A percentile compares a stretch with the other conserved stretches of the same genome.
Conservation (phyloP, 768 basidiomycete species). For the Cystobasidium onofrii region DNA sequence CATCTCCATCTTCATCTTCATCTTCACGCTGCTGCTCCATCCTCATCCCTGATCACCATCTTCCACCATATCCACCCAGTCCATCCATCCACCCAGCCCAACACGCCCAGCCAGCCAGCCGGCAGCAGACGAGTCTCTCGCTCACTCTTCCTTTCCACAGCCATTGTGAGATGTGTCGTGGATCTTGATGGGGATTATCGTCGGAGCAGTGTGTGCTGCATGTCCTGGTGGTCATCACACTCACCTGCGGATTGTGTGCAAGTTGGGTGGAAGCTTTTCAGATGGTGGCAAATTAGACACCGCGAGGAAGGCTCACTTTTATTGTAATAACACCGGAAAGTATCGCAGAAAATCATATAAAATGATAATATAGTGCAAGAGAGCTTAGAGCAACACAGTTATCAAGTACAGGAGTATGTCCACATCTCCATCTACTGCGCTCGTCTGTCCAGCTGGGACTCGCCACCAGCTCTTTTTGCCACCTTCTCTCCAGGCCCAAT, state of each 20-base stretch:
- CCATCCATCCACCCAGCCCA: background rate
- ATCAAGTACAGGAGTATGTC: no score
- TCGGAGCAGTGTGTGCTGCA: background rate
- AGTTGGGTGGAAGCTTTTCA: background rate
- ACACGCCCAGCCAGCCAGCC: background rate
- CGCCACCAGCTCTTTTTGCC: no score
- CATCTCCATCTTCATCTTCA: no score
- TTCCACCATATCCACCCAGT: background rate
- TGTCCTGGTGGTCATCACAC: no score
- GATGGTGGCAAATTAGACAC: background rate
- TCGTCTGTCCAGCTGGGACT: no score
- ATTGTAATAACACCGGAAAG: no score
- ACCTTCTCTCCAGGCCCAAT: no score
- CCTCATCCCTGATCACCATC: background rate
- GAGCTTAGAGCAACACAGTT: no score
- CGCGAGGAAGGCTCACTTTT: background rate
- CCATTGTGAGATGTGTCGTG: background rate
- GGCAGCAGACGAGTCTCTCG: background rate
- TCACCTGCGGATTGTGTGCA: background rate
- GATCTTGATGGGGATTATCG: background rate
- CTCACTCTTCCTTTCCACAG: slow-evolving; percentile 1
- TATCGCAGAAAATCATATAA: background rate
- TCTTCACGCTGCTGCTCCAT: background rate
- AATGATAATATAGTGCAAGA: background rate
- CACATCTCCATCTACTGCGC: no score